Base-by-base conservation (phyloP, 257 asterid genomes). In the Coffea eugenioides region DNA sequence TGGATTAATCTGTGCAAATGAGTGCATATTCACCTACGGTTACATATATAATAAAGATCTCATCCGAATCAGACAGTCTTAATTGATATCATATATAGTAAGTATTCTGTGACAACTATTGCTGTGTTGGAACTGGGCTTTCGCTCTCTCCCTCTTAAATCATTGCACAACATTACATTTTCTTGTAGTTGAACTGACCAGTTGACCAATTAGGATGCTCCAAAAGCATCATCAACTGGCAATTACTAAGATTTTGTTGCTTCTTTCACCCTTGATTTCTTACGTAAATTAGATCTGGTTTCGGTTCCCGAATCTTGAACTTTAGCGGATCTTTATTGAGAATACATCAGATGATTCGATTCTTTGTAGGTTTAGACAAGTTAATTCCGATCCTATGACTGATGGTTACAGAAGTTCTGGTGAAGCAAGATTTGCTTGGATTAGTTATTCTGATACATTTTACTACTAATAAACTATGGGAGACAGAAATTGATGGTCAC, bases 251-350 rank as follows among this genome's bases (percentile, higher is more conserved):
- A 85, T 51, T 84, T 71, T 83, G 90, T 66, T 67, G 72, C 80
- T 79, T 82, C 56, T 78, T 84, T 76, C 76, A 2, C 5, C 68
- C 81, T 78, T 74, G 89, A 86, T 89, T 81, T 85, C 89, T 77
- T 85, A 85, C 88, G 81, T 86, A 81, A 83, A 75, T 76, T 70
- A 46, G 81, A 57, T 69, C 70, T 69, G 78, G 51, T 36, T 31
- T 11, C 64, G 74, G 46, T 20, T 43, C 25, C 56, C 78, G 48
- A 10, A 61, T 79, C 78, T 72, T 79, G 12, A 72, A 71, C 36
- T 61, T n/a, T 45, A 59, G 14, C 5, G 52, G 27, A 18, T 74
- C 46, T 49, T 73, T 41, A n/a, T 23, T 62, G 31, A n/a, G 25
- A 21, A n/a, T n/a, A 41, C 59, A 71, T 72, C 31, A 27, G 18